Base-by-base conservation (phyloP, 2,329 filamentous ascomycete genomes). In the Penicillium janthinellum region DNA sequence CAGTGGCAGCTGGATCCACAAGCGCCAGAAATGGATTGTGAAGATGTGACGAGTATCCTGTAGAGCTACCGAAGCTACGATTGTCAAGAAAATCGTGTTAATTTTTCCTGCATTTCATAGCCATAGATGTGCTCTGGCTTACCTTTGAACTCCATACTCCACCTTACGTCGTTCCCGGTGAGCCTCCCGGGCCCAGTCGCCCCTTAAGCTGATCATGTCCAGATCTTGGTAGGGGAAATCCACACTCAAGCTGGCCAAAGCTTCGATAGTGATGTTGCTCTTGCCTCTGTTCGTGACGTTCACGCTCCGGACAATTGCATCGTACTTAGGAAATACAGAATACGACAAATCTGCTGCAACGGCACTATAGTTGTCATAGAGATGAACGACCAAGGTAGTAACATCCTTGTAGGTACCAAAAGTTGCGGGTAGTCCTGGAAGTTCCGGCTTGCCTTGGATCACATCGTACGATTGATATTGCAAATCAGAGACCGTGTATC, bases 11-110 rank as follows among this genome's bases (percentile, higher is more conserved):
- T 0, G 86, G 82, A 3, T 82, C 76, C 0, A 84, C 78, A 1
- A 89, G 72, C 0, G 84, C 80, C 22, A 89, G 78, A 74, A 89
- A 89, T 0, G 86, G 86, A 64, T 89, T 89, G 68, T 88, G 84
- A 1, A 86, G 75, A 64, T 88, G 85, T 0, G 86, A 88, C 0
- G 86, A 86, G 68, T 86, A 89, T 1, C 87, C 87, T 3, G 81
- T 82, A 0, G 79, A 82, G 64, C 86, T 88, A 15, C 83, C 83
- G 68, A 89, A 88, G 7, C 44, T 47, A 47, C 17, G 3, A 4
- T 11, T 15, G 8, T 10, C 6, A 22, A 3, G 4, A n/a, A 15
- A n/a, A 15, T 15, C 12, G 12, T n/a, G 25, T 47, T 5, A 31
- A 7, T 17, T 31, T 2, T 2, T 22, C 4, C 22, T n/a, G 5